Evolutionary conservation across 75 land plant genomes (phyloP), one percentile per base, ranked within the genome.

Genomic region (Picea sitchensis): DNA sequence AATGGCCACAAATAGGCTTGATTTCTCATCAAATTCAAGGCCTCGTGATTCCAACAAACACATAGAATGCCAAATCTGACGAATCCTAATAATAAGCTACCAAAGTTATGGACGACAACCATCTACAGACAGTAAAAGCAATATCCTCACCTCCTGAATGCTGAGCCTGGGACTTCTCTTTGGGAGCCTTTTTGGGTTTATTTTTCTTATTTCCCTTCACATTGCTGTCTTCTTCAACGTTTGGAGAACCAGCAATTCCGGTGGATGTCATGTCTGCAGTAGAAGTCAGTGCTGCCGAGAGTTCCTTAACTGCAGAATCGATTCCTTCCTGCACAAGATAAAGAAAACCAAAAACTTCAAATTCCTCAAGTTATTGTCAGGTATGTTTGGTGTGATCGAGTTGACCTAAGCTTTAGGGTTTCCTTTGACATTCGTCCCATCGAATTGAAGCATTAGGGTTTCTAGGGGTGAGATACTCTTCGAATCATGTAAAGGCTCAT

Each of bases 111-210:
- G 20, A 23, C 23, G 54, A 30, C 14, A 3, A 75, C 26, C 0
- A 58, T 75, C 59, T 14, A 13, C 2, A 3, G 23, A 44, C 44
- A 17, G 20, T n/a, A 20, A 26, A 58, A 58, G 21, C 23, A 51
- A 21, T 30, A 58, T 30, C 5, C 60, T 73, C 59, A 30, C 38
- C 76, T 56, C 56, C 32, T 30, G 32, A 18, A 0, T 75, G 44
- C 38, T 75, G 76, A 75, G 23, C 59, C 12, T 75, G 31, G 1
- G 20, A 11, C 4, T 75, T 75, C 20, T 58, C 76, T 51, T 75
- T 75, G n/a, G 76, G 59, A 31, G 36, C 59, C 60, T 57, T 75
- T 54, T 75, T 75, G 31, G 58, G 36, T 57, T 75, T 75, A 51
- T 4, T 75, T 58, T 58, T 75, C 60, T 57, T 56, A 23, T 57